phyloP scores from a whole-genome alignment of 2,329 filamentous ascomycete species.

The Paraphoma chrysanthemicola region DNA sequence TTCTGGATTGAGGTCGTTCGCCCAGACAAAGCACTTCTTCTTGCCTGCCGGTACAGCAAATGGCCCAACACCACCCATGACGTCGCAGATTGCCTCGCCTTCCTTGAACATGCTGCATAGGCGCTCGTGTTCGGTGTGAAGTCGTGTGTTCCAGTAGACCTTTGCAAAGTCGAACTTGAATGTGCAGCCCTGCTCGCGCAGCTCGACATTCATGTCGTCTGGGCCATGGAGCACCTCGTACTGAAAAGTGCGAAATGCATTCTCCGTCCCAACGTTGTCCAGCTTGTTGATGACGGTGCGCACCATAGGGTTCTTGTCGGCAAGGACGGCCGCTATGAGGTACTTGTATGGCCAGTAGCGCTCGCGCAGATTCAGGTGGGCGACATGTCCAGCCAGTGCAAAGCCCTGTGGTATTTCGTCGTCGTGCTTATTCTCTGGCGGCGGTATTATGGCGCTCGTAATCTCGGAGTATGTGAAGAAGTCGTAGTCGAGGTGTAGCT shows the following conservation, averaged over 20 bases:
- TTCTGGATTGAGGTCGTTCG: conserved; percentile 95
- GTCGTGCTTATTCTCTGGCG: conserved; percentile 73
- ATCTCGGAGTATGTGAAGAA: conserved; percentile 90
- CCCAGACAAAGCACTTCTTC: conserved; percentile 90
- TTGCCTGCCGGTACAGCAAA: conserved; percentile 93
- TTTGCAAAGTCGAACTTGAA: conserved; percentile 95
- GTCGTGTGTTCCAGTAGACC: conserved; percentile 96
- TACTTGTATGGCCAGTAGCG: conserved; percentile 85
- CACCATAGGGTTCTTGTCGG: conserved; percentile 86
- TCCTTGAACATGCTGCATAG: conserved; percentile 77
- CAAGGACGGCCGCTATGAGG: conserved; percentile 81
- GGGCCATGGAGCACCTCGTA: conserved; percentile 89
- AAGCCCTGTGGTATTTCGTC: conserved; percentile 86
- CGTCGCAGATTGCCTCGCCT: conserved; percentile 90
- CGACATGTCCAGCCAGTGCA: conserved; percentile 89
- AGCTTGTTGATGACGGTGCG: conserved; percentile 95
- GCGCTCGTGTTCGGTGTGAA: conserved; percentile 87
- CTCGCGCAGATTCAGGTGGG: conserved; percentile 88
- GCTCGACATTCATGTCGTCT: conserved; percentile 82
- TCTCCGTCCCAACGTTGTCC: conserved; percentile 84
- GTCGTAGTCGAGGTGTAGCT: conserved; percentile 79
- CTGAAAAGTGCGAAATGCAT: conserved; percentile 86
- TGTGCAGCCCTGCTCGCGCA: conserved; percentile 81
- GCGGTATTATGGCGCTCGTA: conserved; percentile 75
- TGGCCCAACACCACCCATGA: conserved; percentile 96